These are phyloP conservation scores for Seiridium cupressi DNA, from an alignment of 2,329 filamentous ascomycete species.

Conservation along the genomic window DNA sequence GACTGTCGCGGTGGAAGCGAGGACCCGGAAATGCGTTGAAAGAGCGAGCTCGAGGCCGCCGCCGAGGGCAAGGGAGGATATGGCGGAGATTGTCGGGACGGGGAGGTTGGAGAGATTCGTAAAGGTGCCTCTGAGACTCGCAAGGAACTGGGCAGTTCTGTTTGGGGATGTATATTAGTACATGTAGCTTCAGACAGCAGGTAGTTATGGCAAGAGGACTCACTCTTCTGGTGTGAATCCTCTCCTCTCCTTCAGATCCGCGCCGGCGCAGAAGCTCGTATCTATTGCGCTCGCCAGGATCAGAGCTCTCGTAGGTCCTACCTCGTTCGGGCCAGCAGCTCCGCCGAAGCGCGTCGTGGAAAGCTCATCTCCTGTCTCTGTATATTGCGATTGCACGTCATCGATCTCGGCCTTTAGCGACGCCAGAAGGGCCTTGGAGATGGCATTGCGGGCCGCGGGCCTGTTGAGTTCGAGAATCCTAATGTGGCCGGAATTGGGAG, in stretches of 20 bases:
- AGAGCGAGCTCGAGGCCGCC: conserved; percentile 93
- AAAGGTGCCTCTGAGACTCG: conserved; percentile 74
- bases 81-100: conserved; percentile 85
- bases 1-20: conserved; percentile 74
- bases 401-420: conserved; percentile 72
- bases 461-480: conserved; percentile 86
- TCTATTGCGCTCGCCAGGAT: conserved; percentile 85
- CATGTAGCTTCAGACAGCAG: background rate
- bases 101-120: conserved; percentile 70
- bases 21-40: conserved; percentile 83
- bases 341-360: conserved; percentile 39
- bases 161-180: conserved; percentile 7
- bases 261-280: conserved; percentile 86
- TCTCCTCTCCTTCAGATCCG: conserved; percentile 86
- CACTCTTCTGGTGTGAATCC: conserved; percentile 78
- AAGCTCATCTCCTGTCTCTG: conserved; percentile 51
- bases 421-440: conserved; percentile 75
- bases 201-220: conserved; percentile 23
- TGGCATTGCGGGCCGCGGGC: conserved; percentile 82
- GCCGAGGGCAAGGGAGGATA: conserved; percentile 83
- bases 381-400: conserved; percentile 64
- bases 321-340: conserved; percentile 40
- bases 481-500: conserved; percentile 79
- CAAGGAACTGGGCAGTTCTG: conserved; percentile 78
- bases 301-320: conserved; percentile 70